Base-by-base conservation (phyloP, 2,329 filamentous ascomycete genomes). In the Colletotrichum navitas region DNA sequence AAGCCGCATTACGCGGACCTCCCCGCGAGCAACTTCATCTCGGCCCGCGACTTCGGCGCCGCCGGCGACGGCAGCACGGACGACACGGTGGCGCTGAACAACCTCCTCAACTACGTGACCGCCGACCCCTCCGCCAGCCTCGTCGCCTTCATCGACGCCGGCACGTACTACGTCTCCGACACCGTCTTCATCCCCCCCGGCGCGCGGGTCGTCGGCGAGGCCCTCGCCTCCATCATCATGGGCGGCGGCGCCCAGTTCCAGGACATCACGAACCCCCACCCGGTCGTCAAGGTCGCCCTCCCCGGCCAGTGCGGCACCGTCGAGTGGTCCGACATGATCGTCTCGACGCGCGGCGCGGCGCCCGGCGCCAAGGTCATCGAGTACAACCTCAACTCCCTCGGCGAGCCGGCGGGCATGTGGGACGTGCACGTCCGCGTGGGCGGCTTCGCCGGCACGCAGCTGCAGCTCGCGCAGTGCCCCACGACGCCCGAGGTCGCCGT, bases 391-490 rank as follows among this genome's bases (percentile, higher is more conserved):
- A 86, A 85, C 61, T 85, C 85, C 21, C 76, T 80, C 5, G 77
- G 76, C 16, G 85, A 75, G 64, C 84, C 85, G 18, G 83, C 83
- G 10, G 90, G 89, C 6, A 85, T 92, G 80, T 95, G 93, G 93
- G 93, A 95, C 77, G 88, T 92, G 14, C 93, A 95, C 80, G 89
- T 92, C 77, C 90, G 93, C 74, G 87, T 95, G 62, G 93, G 92
- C 74, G 93, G 93, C 3, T 90, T 89, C 63, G 88, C 90, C 1
- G 92, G 92, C 45, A 93, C 92, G 21, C 83, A 90, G 51, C 86
- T 94, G 10, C 90, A 93, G 78, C 87, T 89, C 63, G 84, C 87
- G 76, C 87, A 84, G 62, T 93, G 91, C 80, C 80, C 85, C 71
- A 91, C 90, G 78, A 74, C 81, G 52, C 72, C 83, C 63, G 65